These are phyloP conservation scores for Clonostachys byssicola DNA, from an alignment of 2,329 filamentous ascomycete species.

Conservation along the genomic window DNA sequence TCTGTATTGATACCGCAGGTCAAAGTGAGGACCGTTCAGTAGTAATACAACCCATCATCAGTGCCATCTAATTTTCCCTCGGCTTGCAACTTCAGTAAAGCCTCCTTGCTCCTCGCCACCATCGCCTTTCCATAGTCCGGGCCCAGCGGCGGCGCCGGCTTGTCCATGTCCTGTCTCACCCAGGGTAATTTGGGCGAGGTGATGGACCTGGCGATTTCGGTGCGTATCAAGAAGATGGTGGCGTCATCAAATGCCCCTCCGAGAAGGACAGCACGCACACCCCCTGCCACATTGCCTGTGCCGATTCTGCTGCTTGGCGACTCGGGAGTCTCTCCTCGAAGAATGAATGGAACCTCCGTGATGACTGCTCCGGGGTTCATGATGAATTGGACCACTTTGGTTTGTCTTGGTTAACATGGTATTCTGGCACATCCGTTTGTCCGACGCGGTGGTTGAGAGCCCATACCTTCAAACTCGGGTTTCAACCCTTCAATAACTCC, in stretches of 20 bases:
- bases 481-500: slow-evolving; percentile 13
- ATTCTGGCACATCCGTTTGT: neutral
- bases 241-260: slow-evolving; percentile 13
- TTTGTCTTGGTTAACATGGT: neutral
- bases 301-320: slow-evolving; percentile 8
- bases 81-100: too few species aligned
- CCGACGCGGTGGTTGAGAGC: neutral
- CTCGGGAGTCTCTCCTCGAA: slow-evolving; percentile 6
- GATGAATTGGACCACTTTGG: slow-evolving; percentile 13
- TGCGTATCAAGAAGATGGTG: slow-evolving; percentile 5
- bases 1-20: too few species aligned
- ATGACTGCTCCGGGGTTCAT: slow-evolving; percentile 6
- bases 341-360: slow-evolving; percentile 12
- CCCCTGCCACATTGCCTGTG: slow-evolving; percentile 6
- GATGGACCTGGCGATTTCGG: neutral
- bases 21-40: too few species aligned
- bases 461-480: slow-evolving; percentile 16
- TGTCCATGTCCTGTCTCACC: slow-evolving; percentile 13
- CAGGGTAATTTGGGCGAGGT: slow-evolving; percentile 7
- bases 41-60: too few species aligned
- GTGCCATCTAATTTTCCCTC: too few species aligned
- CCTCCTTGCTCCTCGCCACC: slow-evolving; percentile 13
- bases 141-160: slow-evolving; percentile 12
- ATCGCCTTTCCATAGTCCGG: slow-evolving; percentile 17
- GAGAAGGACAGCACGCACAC: slow-evolving; percentile 10